phyloP scores from a whole-genome alignment of 768 basidiomycete species.

The Collybia sp. region DNA sequence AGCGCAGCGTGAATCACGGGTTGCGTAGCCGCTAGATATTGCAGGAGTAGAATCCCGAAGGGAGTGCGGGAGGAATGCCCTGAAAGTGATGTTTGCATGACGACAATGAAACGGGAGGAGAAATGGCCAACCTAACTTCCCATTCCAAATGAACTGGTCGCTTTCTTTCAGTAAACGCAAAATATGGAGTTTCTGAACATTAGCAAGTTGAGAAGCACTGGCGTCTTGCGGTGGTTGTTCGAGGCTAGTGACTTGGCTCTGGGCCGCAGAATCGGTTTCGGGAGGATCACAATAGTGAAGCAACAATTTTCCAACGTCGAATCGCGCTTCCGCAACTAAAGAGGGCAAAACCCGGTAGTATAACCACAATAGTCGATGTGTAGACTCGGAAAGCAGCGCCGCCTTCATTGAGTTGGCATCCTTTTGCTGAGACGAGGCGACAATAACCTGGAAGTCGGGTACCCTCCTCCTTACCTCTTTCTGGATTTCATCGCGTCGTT shows the following conservation, averaged over 20 bases:
- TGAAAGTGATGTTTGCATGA: no score
- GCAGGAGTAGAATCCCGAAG: slow-evolving; percentile 66
- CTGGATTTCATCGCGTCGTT: slow-evolving; percentile 62
- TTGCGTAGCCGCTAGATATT: slow-evolving; percentile 47
- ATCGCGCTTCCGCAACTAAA: slow-evolving; percentile 72
- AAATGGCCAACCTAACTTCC: slow-evolving; percentile 55
- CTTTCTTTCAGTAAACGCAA: slow-evolving; percentile 69
- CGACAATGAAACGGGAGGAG: neutral
- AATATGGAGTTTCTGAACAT: slow-evolving; percentile 72
- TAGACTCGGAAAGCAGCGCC: slow-evolving; percentile 71
- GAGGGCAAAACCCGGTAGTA: slow-evolving; percentile 78
- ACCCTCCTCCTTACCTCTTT: slow-evolving; percentile 69
- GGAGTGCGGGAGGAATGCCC: slow-evolving; percentile 45
- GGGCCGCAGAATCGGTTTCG: slow-evolving; percentile 2
- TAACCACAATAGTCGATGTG: slow-evolving; percentile 78
- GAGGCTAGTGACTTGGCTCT: slow-evolving; percentile 17
- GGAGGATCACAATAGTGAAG: slow-evolving; percentile 28
- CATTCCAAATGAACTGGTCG: slow-evolving; percentile 76
- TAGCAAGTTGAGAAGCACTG: slow-evolving; percentile 29
- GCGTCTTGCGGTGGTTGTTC: slow-evolving; percentile 8
- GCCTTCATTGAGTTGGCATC: slow-evolving; percentile 33
- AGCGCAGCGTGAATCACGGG: slow-evolving; percentile 47
- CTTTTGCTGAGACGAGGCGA: slow-evolving; percentile 73
- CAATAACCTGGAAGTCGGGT: slow-evolving; percentile 83
- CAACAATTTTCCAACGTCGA: slow-evolving; percentile 82